Evolutionary conservation across 225 moss, liverwort and hornwort species (phyloP).

Genomic region (Bryum argenteum): DNA sequence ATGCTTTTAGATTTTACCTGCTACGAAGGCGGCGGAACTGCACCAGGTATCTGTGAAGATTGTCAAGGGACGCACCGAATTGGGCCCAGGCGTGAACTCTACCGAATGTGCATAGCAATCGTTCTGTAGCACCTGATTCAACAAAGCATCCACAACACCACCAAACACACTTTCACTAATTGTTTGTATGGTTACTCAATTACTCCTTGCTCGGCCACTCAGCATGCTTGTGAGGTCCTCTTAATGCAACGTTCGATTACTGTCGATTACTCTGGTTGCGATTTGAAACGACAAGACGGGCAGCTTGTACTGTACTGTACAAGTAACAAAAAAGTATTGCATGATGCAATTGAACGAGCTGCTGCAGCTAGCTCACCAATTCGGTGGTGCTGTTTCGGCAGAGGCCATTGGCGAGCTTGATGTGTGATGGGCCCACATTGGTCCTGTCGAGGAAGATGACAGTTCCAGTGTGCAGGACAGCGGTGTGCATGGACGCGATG

Average conservation of each 20-base stretch:
- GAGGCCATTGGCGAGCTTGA: slow-evolving; percentile 48
- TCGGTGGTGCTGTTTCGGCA: slow-evolving; percentile 51
- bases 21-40: slow-evolving; percentile 24
- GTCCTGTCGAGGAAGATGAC: slow-evolving; percentile 57
- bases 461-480: slow-evolving; percentile 42
- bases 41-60: slow-evolving; percentile 54
- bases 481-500: slow-evolving; percentile 53
- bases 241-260: too few species aligned
- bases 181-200: accelerated
- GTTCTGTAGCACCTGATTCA: slow-evolving; percentile 27
- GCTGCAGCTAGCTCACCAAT: slow-evolving; percentile 28
- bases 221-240: neutral
- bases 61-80: slow-evolving; percentile 38
- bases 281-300: neutral
- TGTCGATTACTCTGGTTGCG: neutral
- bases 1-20: too few species aligned
- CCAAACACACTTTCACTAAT: neutral
- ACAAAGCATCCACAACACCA: neutral
- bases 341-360: neutral
- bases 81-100: slow-evolving; percentile 39
- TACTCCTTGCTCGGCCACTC: too few species aligned
- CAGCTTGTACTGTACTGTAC: too few species aligned
- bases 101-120: slow-evolving; percentile 45
- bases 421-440: slow-evolving; percentile 50
- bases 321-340: neutral